phyloP scores from a whole-genome alignment of 1,284 basidiomycete genomes.

The Sanghuangporus baumii region DNA sequence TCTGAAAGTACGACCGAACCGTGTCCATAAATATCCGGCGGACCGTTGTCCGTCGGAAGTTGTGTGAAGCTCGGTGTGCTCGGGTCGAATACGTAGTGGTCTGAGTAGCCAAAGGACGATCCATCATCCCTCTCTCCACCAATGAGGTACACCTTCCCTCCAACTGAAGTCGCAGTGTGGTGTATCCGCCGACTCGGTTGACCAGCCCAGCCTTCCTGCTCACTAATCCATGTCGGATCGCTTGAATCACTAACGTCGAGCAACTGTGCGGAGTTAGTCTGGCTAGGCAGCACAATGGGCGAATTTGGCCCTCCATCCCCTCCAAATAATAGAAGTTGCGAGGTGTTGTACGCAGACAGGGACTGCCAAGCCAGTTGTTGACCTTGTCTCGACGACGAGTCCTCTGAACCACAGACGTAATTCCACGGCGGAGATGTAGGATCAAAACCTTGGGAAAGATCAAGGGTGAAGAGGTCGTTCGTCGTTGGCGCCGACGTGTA shows the following conservation, averaged over 20 bases:
- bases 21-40: constrained; percentile 69
- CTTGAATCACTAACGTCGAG: constrained; percentile 39
- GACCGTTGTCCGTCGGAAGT: constrained; percentile 51
- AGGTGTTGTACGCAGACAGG: constrained; percentile 55
- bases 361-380: constrained; percentile 79
- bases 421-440: constrained; percentile 62
- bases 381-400: constrained; percentile 39
- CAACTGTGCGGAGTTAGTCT: constrained; percentile 58
- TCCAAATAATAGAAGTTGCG: constrained; percentile 62
- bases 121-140: constrained; percentile 77
- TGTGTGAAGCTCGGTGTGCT: constrained; percentile 43
- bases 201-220: constrained; percentile 50
- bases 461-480: constrained; percentile 64
- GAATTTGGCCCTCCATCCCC: constrained; percentile 65
- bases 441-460: constrained; percentile 56
- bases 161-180: constrained; percentile 52
- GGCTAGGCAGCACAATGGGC: constrained; percentile 42
- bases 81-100: constrained; percentile 62
- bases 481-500: constrained; percentile 72
- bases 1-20: constrained; percentile 59
- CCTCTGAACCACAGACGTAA: constrained; percentile 42
- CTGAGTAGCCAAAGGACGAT: constrained; percentile 56
- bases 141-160: constrained; percentile 54
- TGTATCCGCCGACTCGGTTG: constrained; percentile 72
- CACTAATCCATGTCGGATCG: constrained; percentile 40